These are phyloP conservation scores for Torulaspora gathmanii DNA, from an alignment of 805 yeast genomes.

Conservation along the genomic window DNA sequence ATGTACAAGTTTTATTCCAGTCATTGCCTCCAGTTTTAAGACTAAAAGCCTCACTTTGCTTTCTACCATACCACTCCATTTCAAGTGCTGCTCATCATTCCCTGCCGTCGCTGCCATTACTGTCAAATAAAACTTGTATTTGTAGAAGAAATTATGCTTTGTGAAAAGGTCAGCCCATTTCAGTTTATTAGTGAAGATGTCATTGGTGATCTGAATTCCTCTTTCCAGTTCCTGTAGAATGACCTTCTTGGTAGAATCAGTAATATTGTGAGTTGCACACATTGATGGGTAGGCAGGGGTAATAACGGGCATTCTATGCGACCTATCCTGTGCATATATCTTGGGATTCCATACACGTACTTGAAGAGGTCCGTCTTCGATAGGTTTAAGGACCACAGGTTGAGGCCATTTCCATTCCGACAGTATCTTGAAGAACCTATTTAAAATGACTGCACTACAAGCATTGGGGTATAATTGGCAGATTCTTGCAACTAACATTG, in stretches of 20 bases:
- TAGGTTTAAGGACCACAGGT: conserved; percentile 86
- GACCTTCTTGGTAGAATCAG: conserved; percentile 79
- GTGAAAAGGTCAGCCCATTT: conserved; percentile 72
- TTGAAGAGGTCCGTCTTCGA: conserved; percentile 95
- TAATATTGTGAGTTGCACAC: conserved; percentile 98
- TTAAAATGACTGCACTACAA: conserved; percentile 84
- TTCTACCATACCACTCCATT: conserved; percentile 93
- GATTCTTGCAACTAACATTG: conserved; percentile 96
- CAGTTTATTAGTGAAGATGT: conserved; percentile 57
- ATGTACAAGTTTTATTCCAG: conserved; percentile 78
- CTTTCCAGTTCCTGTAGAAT: conserved; percentile 75
- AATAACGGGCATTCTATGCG: conserved; percentile 94
- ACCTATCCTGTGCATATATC: conserved; percentile 80
- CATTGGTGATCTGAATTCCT: conserved; percentile 67
- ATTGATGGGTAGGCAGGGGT: conserved; percentile 90
- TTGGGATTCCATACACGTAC: conserved; percentile 97
- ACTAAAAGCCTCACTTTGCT: conserved; percentile 78
- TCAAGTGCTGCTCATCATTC: conserved; percentile 72
- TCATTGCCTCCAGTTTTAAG: conserved; percentile 71
- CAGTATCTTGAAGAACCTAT: conserved; percentile 80
- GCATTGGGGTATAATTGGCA: conserved; percentile 97
- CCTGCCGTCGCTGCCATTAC: conserved; percentile 73
- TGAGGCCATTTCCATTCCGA: conserved; percentile 98
- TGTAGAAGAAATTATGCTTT: conserved; percentile 76
- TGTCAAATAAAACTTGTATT: conserved; percentile 82